Base-by-base conservation (phyloP, 108 stramenopile species). In the Discostella pseudostelligera region DNA sequence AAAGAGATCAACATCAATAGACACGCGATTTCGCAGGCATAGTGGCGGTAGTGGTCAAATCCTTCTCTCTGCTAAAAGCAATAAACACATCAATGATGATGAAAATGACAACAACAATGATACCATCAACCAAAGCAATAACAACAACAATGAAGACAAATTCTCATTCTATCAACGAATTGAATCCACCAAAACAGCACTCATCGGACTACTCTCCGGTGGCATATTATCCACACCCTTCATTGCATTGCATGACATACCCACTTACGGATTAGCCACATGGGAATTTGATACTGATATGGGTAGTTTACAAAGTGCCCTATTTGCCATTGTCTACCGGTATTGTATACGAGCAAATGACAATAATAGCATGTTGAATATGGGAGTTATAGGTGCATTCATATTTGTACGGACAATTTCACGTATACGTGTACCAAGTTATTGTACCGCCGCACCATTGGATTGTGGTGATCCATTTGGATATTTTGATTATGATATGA, bases 261-360 rank as follows among this genome's bases (percentile, higher is more conserved):
- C 69, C n/a, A 35, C 54, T 5, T 56, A 75, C 35, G 78, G 76
- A 32, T 1, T 83, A 8, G 83, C 88, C 14, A 77, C 88, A 26
- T 92, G 82, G 81, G 91, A 92, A 67, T 87, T 89, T 39, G 84
- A 83, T 37, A 87, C 86, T 2, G 91, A 92, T 39, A 81, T 81
- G 79, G 83, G 83, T 8, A 74, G 81, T 11, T 16, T 92, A 4
- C 61, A 82, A 51, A 79, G 72, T 54, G 85, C 78, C 22, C 51
- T 92, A 0, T 92, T 92, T 85, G 91, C 91, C 16, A 87, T 92
- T 58, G 86, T 88, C 0, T 92, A 92, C 60, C 63, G 91, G 22
- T 92, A 89, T 62, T 83, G 81, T 39, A 59, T 86, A 10, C 81
- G 90, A 21, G 50, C 81, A 29, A 67, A 72, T 26, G 87, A 86